Evolutionary conservation across 352 stramenopile species (phyloP).

Genomic region (Phytophthora constricta): DNA sequence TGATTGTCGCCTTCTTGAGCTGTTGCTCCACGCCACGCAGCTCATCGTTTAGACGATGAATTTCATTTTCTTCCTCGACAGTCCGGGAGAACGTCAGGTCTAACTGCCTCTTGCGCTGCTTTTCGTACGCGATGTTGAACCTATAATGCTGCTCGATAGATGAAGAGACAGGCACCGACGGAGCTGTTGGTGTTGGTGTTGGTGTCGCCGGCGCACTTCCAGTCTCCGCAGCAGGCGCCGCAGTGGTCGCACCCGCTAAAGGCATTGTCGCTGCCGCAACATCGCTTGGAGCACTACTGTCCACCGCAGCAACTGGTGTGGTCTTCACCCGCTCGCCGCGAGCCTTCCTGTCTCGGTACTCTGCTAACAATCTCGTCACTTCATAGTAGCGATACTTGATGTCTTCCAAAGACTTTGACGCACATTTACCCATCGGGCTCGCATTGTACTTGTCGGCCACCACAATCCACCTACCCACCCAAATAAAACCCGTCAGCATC

Average conservation of each 20-base stretch:
- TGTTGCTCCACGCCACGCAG: slow-evolving; percentile 65
- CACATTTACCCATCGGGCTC: slow-evolving; percentile 41
- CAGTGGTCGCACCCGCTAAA: slow-evolving; percentile 7
- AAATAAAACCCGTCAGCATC: too few species aligned
- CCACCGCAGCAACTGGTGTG: background rate
- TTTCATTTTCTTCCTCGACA: slow-evolving; percentile 70
- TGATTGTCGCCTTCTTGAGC: slow-evolving; percentile 70
- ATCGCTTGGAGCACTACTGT: slow-evolving; percentile 4
- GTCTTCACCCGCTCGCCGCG: slow-evolving; percentile 27
- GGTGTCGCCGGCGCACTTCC: slow-evolving; percentile 8
- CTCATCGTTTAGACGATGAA: slow-evolving; percentile 62
- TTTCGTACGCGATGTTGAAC: slow-evolving; percentile 77
- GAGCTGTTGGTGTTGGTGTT: slow-evolving; percentile 10
- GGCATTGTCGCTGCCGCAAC: slow-evolving; percentile 4
- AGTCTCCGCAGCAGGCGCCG: slow-evolving; percentile 8
- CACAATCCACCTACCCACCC: slow-evolving; percentile 56
- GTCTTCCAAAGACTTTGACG: slow-evolving; percentile 58
- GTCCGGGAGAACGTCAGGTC: slow-evolving; percentile 70
- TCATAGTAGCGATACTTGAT: slow-evolving; percentile 83
- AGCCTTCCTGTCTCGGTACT: slow-evolving; percentile 42
- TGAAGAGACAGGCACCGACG: slow-evolving; percentile 9
- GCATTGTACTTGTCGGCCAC: slow-evolving; percentile 67
- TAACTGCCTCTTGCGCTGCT: slow-evolving; percentile 73
- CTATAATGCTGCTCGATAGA: slow-evolving; percentile 43
- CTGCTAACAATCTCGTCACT: slow-evolving; percentile 48